Evolutionary conservation across 2,329 filamentous ascomycete species (phyloP), one percentile per base, ranked within the genome.

Genomic region (Nemania serpens): DNA sequence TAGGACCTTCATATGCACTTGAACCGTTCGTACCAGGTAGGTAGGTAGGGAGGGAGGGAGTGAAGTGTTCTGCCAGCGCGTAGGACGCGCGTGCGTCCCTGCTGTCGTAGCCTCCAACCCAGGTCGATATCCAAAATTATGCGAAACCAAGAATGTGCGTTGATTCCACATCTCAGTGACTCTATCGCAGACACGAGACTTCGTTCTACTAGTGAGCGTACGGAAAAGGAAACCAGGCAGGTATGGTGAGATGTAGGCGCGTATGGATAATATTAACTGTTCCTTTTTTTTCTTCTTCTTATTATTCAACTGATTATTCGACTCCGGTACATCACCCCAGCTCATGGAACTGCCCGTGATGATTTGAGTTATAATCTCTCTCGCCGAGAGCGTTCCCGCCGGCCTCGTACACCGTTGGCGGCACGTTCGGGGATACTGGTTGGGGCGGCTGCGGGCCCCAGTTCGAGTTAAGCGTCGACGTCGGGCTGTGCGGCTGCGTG

Each of bases 281-380:
- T 46, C 43, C 9, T n/a, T 7, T 43, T 46, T 36, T 43, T 2
- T 50, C 3, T 47, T 49, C 55, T 34, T 11, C 17, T 41, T 34
- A 2, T 22, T 10, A 22, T 45, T 18, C 5, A 12, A 39, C 36
- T 39, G 11, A 18, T 33, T 9, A 4, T 47, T n/a, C n/a, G n/a
- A n/a, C n/a, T n/a, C n/a, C n/a, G n/a, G n/a, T 2, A 29, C 11
- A 37, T 55, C 29, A 78, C 12, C 67, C 71, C 66, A 81, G 61
- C 71, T 81, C 78, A 45, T 79, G 76, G 58, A 79, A 75, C 56
- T 79, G 68, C 1, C 77, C 76, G 9, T 65, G 73, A 54, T 77
- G 75, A 47, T 76, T 69, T 22, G 67, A 54, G 50, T 74, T 71
- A 11, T 68, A 69, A 37, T 70, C 70, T 3, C 63, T 50, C 12